Base-by-base conservation (phyloP, 163 green algal genomes). In the Prototheca cutis region DNA sequence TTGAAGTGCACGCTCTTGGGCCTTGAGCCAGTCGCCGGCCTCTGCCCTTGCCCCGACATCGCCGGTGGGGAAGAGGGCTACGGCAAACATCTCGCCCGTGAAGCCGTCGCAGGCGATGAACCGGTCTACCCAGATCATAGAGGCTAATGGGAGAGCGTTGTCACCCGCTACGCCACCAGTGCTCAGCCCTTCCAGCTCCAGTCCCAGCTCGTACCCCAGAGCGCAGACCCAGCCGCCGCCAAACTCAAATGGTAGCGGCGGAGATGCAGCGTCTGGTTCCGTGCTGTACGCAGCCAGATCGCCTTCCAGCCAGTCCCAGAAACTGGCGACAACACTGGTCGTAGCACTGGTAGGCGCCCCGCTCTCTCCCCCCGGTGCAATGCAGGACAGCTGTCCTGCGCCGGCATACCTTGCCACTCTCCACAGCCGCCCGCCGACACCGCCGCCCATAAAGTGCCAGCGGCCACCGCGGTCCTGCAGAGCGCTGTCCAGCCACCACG, bases 391-490 rank as follows among this genome's bases (percentile, higher is more conserved):
- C n/a, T n/a, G n/a, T n/a, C 36, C 30, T 23, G 65, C 64, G 21
- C 94, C 74, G 7, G 56, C 55, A 68, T 92, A 97, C 0, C 61
- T 81, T 42, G 95, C 64, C 21, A 75, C 71, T 42, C 74, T 64
- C 84, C 87, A 95, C n/a, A 94, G 73, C 6, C 70, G 58, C 0
- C 91, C 91, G 2, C 86, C 85, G 0, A 29, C 25, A 17, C 59
- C 60, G 0, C 80, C 81, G 3, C 91, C 91, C 80, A 98, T 94
- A 80, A 85, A 96, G 7, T 86, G 95, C 68, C 95, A 98, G 24
- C 91, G 74, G 1, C 73, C 42, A 21, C 42, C 77, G 0, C 91
- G 65, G 48, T 93, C 87, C 4, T 33, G 6, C 5, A 33, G 6
- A 10, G 49, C 49, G 7, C 30, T 48, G 39, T 59, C 53, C 30